Percentiles rank a stretch among this genome's conserved stretches.
Conservation (phyloP, 345 rosid species). For the Pugionium dolabratum region DNA sequence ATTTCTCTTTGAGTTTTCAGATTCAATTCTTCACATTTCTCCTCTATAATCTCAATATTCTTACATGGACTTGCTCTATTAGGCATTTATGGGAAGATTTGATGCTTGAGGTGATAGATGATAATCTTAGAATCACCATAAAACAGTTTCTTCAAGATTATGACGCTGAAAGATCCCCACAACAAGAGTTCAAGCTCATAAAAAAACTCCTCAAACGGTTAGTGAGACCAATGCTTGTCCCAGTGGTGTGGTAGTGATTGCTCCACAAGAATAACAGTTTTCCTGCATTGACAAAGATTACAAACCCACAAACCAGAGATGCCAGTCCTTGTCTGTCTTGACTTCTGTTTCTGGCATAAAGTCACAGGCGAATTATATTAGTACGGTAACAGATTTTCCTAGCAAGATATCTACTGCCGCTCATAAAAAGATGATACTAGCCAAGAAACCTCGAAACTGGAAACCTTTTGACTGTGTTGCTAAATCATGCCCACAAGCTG, state of each 20-base stretch:
- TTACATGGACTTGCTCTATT: conserved; percentile 59
- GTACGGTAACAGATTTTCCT: conserved; percentile 29
- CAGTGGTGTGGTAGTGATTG: conserved; percentile 24
- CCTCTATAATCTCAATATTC: no score
- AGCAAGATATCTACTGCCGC: conserved; percentile 26
- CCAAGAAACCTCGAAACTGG: conserved; percentile 42
- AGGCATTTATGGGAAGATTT: conserved; percentile 44
- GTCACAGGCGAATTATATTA: conserved; percentile 26
- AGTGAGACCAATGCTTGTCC: conserved; percentile 24
- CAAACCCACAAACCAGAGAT: conserved; percentile 26
- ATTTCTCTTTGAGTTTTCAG: no score
- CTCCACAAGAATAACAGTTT: conserved; percentile 29
- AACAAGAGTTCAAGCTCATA: conserved; percentile 24
- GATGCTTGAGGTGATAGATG: conserved; percentile 52
- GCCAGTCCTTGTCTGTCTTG: conserved; percentile 34
- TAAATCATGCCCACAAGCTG: conserved; percentile 56
- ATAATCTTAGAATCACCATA: conserved; percentile 43
- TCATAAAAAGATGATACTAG: not conserved
- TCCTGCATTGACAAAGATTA: conserved; percentile 20
- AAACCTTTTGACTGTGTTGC: conserved; percentile 49
- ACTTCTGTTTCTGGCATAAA: conserved; percentile 34
- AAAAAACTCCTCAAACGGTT: conserved; percentile 29
- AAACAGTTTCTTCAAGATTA: conserved; percentile 32
- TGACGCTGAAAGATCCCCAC: conserved; percentile 31
- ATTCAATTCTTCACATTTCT: no score